These are phyloP conservation scores for Neofusicoccum sp. DNA, from an alignment of 2,329 filamentous ascomycete species.

Conservation along the genomic window DNA sequence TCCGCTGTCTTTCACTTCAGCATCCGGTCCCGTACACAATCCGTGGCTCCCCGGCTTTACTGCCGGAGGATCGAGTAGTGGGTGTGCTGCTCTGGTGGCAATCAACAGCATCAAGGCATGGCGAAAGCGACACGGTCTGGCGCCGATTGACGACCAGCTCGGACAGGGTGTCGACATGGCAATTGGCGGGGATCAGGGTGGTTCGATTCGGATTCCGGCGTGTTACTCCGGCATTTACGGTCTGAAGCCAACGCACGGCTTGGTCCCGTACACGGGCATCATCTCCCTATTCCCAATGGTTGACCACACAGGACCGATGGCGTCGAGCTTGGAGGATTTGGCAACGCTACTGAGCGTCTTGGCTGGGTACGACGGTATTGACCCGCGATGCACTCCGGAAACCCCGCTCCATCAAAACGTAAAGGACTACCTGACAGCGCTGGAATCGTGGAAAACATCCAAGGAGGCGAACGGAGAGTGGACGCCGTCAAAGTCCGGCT, in stretches of 20 bases:
- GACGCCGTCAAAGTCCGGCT: slow-evolving; percentile 31
- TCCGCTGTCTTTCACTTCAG: slow-evolving; percentile 43
- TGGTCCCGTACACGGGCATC: slow-evolving; percentile 48
- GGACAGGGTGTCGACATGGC: slow-evolving; percentile 38
- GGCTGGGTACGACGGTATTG: slow-evolving; percentile 47
- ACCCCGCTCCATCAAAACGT: slow-evolving; percentile 38
- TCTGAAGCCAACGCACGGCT: slow-evolving; percentile 69
- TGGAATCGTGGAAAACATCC: slow-evolving; percentile 27
- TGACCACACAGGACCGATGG: slow-evolving; percentile 48
- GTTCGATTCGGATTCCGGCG: slow-evolving; percentile 70
- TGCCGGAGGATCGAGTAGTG: slow-evolving; percentile 36
- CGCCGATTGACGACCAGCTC: slow-evolving; percentile 22
- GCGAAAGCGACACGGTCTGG: slow-evolving; percentile 24
- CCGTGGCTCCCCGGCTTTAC: slow-evolving; percentile 35
- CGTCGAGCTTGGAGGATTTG: slow-evolving; percentile 41
- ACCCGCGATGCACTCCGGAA: slow-evolving; percentile 44
- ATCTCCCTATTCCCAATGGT: slow-evolving; percentile 42
- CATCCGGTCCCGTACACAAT: slow-evolving; percentile 48
- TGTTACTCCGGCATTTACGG: slow-evolving; percentile 78
- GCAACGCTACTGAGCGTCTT: slow-evolving; percentile 41
- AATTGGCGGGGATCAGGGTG: slow-evolving; percentile 66
- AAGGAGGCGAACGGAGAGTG: slow-evolving; percentile 30
- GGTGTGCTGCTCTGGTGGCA: slow-evolving; percentile 34
- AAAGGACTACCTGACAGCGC: slow-evolving; percentile 33
- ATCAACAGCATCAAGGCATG: slow-evolving; percentile 28